Base-by-base conservation (phyloP, 306 rosid species). In the Astragalus membranaceus region DNA sequence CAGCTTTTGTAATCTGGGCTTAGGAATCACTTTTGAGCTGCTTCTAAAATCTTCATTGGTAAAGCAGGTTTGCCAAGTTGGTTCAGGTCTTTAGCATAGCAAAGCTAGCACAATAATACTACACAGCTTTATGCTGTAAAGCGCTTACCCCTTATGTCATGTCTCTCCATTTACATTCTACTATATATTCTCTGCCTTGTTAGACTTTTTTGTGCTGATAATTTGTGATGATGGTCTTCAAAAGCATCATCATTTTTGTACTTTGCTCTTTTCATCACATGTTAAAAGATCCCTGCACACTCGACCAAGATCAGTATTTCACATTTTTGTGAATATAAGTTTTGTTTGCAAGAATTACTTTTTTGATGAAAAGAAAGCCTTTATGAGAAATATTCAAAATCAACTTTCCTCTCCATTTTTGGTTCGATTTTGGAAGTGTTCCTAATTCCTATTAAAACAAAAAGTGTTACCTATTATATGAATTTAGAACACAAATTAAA, bases 11-110 rank as follows among this genome's bases (percentile, higher is more conserved):
- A 35, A 61, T 50, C 46, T 36, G 70, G 33, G 16, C 8, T 29
- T 44, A 15, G 54, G 46, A 16, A 41, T 47, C 4, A 47, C 16
- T 57, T 30, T 44, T 10, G 39, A 62, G 37, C 52, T 50, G 23
- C 30, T 54, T 69, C 43, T 69, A 39, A 7, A 47, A 48, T 17
- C 16, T 70, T 56, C 0, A 44, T 3, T 47, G 5, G 12, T n/a
- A 73, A 72, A 72, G 77, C 8, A n/a, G 62, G 61, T 37, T 49
- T 48, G 29, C 3, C 46, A 48, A 73, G 70, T 61, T 49, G 77
- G 33, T 8, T 63, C 20, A 47, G 36, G 36, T 39, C 33, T 53
- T 49, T 73, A 39, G 44, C 11, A 48, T 14, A 49, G 4, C 11
- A 6, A 42, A 48, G 14, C 15, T 37, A 9, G 33, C 1, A 51